These are phyloP conservation scores for Rutidosis leptorrhynchoides DNA, from an alignment of 129 eudicot species.

Conservation along the genomic window DNA sequence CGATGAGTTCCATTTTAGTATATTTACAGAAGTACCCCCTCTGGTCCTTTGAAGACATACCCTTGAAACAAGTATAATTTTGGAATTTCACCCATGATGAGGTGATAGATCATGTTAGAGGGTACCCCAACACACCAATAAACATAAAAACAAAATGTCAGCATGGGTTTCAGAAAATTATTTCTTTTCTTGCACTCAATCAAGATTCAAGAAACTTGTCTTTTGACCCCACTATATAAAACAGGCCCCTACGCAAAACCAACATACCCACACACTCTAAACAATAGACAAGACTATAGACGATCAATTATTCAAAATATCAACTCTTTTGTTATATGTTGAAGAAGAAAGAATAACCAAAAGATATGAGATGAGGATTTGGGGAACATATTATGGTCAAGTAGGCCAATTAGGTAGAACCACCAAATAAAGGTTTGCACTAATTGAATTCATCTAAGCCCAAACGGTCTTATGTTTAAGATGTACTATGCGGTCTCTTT, in stretches of 20 bases:
- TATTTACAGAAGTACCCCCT: constrained; percentile 34
- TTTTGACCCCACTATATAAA: constrained; percentile 30
- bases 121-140: constrained; percentile 30
- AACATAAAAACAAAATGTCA: constrained; percentile 44
- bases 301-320: constrained; percentile 1
- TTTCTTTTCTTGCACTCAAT: constrained; percentile 39
- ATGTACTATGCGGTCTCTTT: no score
- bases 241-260: constrained; percentile 22
- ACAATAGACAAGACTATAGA: background rate
- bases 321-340: background rate
- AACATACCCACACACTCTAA: constrained; percentile 20
- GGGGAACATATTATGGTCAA: background rate
- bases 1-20: constrained; percentile 8
- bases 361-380: background rate
- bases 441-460: background rate
- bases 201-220: constrained; percentile 32
- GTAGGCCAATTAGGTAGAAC: no score
- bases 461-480: background rate
- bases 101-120: constrained; percentile 23
- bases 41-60: constrained; percentile 15
- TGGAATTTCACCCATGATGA: constrained; percentile 19
- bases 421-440: background rate
- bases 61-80: constrained; percentile 12
- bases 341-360: background rate
- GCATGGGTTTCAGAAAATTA: constrained; percentile 41